Conservation (phyloP, 2,329 filamentous ascomycete species). For the Trichophyton equinum region DNA sequence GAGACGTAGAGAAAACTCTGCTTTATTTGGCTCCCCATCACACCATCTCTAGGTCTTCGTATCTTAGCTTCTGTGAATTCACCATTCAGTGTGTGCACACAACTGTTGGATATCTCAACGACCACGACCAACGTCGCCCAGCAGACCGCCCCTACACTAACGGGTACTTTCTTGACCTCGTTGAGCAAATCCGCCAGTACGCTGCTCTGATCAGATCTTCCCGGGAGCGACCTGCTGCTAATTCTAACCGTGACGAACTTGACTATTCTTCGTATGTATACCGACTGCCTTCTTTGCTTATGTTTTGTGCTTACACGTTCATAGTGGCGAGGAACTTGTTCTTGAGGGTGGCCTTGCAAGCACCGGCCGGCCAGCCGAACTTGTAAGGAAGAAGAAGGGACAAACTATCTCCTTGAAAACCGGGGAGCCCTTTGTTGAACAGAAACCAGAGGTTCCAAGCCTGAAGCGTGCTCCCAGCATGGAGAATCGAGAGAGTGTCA, state of each 20-base stretch:
- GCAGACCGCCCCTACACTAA: constrained; percentile 84
- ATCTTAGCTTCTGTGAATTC: constrained; percentile 79
- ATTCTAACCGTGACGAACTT: constrained; percentile 32
- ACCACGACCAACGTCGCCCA: constrained; percentile 73
- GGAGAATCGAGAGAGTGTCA: constrained; percentile 60
- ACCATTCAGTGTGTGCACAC: constrained; percentile 84
- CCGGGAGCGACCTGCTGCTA: constrained; percentile 45
- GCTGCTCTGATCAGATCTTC: constrained; percentile 68
- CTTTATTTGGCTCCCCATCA: constrained; percentile 66
- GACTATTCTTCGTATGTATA: constrained; percentile 38
- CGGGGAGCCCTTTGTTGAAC: constrained; percentile 47
- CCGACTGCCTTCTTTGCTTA: neutral
- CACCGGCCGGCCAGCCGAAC: constrained; percentile 70
- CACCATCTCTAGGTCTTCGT: constrained; percentile 61
- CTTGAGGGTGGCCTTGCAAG: constrained; percentile 69
- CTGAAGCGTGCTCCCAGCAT: constrained; percentile 42
- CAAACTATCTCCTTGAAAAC: constrained; percentile 67
- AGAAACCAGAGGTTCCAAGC: constrained; percentile 20
- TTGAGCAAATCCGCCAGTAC: constrained; percentile 86
- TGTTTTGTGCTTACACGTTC: constrained; percentile 25
- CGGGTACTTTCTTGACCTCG: constrained; percentile 92
- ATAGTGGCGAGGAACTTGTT: constrained; percentile 58
- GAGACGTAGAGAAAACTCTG: constrained; percentile 87
- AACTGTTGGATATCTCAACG: constrained; percentile 72
- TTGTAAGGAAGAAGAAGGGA: constrained; percentile 71